Percentiles rank a stretch among this genome's conserved stretches.
Conservation (phyloP, 495 filamentous ascomycete species). For the Lindgomyces ingoldianus region DNA sequence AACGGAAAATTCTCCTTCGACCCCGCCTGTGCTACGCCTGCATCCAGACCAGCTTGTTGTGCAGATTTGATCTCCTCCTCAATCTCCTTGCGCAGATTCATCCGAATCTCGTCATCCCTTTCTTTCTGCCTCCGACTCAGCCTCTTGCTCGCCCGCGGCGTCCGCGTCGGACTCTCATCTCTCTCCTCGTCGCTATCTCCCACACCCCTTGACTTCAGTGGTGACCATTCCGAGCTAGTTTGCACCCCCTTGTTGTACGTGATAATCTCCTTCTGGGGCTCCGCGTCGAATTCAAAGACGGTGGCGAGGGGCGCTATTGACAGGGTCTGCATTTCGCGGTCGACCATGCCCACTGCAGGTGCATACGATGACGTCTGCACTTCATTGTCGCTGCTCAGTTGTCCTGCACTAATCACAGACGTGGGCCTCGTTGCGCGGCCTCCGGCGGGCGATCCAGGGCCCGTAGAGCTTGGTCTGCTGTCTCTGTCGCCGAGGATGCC, state of each 20-base stretch:
- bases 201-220: constrained; percentile 38
- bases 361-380: constrained; percentile 1
- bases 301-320: constrained; percentile 67
- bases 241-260: constrained; percentile 97
- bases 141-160: constrained; percentile 61
- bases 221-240: constrained; percentile 58
- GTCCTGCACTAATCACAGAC: constrained; percentile 75
- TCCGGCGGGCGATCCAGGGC: constrained; percentile 59
- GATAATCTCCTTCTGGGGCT: constrained; percentile 64
- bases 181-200: constrained; percentile 61
- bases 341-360: constrained; percentile 13
- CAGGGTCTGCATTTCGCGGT: constrained; percentile 60
- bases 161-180: constrained; percentile 55
- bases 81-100: constrained; percentile 83
- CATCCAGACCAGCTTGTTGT: constrained; percentile 46
- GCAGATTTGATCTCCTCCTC: constrained; percentile 83
- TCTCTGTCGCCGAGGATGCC: constrained; percentile 66
- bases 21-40: constrained; percentile 50
- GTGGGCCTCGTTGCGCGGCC: constrained; percentile 74
- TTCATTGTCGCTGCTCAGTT: constrained; percentile 56
- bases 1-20: constrained; percentile 62
- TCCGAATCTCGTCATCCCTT: constrained; percentile 82
- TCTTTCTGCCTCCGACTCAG: constrained; percentile 74
- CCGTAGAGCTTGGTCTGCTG: constrained; percentile 70
- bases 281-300: constrained; percentile 69